Evolutionary conservation across 164 flowering plant species (phyloP), one percentile per base, ranked within the genome.

Genomic region (Magnolia officinalis): DNA sequence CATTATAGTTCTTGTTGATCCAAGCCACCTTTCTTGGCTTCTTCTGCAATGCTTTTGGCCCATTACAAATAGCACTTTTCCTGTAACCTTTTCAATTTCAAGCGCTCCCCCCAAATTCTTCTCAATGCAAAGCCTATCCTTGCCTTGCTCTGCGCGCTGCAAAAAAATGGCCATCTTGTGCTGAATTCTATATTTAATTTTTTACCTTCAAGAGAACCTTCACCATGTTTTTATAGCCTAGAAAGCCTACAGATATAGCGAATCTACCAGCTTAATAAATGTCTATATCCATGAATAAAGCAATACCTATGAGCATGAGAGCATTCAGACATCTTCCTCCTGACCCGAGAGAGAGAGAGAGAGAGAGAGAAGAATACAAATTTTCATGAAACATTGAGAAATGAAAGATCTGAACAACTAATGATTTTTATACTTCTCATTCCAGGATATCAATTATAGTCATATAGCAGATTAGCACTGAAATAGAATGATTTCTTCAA

Each of bases 21-120:
- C 61, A 2, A 75, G 21, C 88, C 87, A 79, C 97, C 98, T 80
- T 55, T 84, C 83, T 77, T 91, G 72, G 98, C 96, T 80, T 90
- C 91, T 73, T 79, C 77, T 73, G 95, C 94, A 72, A 95, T 86
- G 72, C 83, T 86, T 68, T 86, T 78, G 26, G 78, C 80, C 98
- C 98, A 95, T 71, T 83, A 78, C 61, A 77, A 67, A 67, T 84
- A 82, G 45, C 93, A 85, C 67, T 83, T 87, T 76, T 91, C 88
- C 72, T 81, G 82, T 50, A 78, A 75, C 68, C 80, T 77, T 76
- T 82, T 90, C 84, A 77, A 70, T 80, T 87, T 85, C 82, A 88
- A 82, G 59, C 93, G 94, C 83, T 86, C 73, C 50, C 70, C 78
- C 98, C 95, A 91, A 59, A 81, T 74, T 31, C 70, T 81, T 75